These are phyloP conservation scores for Ustilago bromivora DNA, from an alignment of 1,284 basidiomycete genomes.

Conservation along the genomic window DNA sequence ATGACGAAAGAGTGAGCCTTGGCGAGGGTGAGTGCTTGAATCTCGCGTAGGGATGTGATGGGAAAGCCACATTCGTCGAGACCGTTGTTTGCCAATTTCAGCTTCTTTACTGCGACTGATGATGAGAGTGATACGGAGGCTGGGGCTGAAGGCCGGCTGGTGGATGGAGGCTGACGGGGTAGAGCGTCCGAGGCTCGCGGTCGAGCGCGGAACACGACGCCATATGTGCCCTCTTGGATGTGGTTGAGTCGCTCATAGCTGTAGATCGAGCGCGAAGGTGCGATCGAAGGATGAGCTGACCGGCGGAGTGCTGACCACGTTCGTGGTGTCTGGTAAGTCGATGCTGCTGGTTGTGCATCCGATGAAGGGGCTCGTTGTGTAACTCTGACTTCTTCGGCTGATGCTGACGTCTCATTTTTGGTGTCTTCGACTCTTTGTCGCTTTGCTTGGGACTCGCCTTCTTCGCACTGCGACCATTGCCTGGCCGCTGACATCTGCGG, in stretches of 20 bases:
- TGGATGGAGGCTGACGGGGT: not conserved
- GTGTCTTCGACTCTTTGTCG: not conserved
- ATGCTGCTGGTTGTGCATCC: not conserved
- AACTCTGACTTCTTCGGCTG: not conserved
- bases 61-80: constrained; percentile 94
- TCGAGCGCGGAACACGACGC: constrained; percentile 92
- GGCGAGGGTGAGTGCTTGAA: constrained; percentile 86
- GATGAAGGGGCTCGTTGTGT: not conserved
- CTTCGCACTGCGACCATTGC: not conserved
- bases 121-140: not conserved
- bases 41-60: constrained; percentile 93
- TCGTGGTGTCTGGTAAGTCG: not conserved
- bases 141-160: not conserved
- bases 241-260: constrained; percentile 79
- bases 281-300: constrained; percentile 53
- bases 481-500: not conserved
- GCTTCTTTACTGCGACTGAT: constrained; percentile 90
- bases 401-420: not conserved
- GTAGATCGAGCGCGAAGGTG: constrained; percentile 58
- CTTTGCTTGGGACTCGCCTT: not conserved
- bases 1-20: constrained; percentile 89
- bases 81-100: constrained; percentile 86
- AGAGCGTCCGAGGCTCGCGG: constrained; percentile 8
- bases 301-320: constrained; percentile 24
- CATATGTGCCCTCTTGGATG: constrained; percentile 99